These are phyloP conservation scores for Solanum hybrid DNA, from an alignment of 305 asterid species.

Conservation along the genomic window DNA sequence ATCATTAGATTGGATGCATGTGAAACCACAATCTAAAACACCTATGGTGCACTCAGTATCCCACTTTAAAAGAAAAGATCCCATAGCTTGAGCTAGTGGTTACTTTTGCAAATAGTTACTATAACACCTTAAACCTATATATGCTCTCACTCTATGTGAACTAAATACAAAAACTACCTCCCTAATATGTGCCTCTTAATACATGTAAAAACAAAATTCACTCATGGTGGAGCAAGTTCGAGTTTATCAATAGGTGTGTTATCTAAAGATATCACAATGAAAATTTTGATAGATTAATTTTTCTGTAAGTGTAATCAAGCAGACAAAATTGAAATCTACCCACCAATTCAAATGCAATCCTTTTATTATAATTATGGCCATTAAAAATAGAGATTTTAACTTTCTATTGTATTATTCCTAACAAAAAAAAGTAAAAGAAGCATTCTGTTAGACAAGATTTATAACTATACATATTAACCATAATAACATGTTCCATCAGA, in stretches of 20 bases:
- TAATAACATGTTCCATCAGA: neutral
- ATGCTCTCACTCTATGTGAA: neutral
- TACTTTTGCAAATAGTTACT: neutral
- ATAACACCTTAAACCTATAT: neutral
- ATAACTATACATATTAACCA: neutral
- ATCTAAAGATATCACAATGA: neutral
- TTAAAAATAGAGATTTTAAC: neutral
- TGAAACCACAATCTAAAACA: neutral
- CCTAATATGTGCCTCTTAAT: neutral
- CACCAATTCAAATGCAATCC: neutral
- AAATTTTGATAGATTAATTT: neutral
- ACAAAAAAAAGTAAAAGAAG: neutral
- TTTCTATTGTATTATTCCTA: neutral
- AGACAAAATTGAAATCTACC: neutral
- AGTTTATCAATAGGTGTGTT: neutral
- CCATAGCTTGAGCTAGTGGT: neutral
- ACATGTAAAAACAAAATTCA: neutral
- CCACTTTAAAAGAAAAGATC: neutral
- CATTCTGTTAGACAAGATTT: neutral
- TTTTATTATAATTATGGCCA: neutral
- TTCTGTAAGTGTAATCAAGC: neutral
- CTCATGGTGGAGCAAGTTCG: neutral
- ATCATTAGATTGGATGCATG: neutral
- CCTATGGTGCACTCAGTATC: neutral
- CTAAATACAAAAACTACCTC: neutral